Percentiles rank a stretch among this genome's conserved stretches.
Evolutionary conservation across 2,329 filamentous ascomycete genomes (phyloP).

Genomic region (Ceratocystis huliohia): DNA sequence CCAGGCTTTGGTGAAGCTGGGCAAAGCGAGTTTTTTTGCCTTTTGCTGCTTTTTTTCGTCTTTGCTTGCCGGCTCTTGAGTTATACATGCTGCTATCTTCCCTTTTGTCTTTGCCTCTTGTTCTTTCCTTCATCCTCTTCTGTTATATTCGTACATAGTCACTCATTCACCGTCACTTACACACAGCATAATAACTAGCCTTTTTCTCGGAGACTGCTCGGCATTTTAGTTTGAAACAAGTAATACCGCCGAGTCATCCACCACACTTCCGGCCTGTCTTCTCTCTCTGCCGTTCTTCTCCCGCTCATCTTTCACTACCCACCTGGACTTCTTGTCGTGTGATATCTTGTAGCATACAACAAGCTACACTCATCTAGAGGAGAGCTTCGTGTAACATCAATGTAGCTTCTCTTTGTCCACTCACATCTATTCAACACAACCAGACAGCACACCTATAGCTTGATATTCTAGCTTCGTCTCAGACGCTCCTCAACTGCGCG

Average conservation of each 20-base stretch:
- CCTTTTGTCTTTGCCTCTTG: neutral
- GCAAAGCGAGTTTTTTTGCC: neutral
- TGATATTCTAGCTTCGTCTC: neutral
- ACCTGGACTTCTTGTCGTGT: neutral
- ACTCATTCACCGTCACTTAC: neutral
- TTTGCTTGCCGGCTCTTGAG: too few species aligned
- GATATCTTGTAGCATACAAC: neutral
- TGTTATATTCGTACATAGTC: neutral
- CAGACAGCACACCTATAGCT: neutral
- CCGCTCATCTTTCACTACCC: neutral
- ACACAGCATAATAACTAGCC: neutral
- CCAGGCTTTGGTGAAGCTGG: neutral
- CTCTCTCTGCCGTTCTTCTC: neutral
- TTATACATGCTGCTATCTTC: neutral
- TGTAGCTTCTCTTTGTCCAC: neutral
- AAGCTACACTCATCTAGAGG: neutral
- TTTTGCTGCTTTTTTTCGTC: neutral
- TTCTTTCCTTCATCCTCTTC: neutral
- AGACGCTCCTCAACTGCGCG: conserved; percentile 1
- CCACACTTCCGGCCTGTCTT: neutral
- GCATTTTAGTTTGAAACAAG: neutral
- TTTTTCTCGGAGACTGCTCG: conserved; percentile 2
- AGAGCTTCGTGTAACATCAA: neutral
- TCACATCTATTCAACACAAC: neutral
- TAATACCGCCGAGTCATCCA: neutral